Evolutionary conservation across 148 eudicot genomes (phyloP).

Genomic region (Mesembryanthemum crystallinum): DNA sequence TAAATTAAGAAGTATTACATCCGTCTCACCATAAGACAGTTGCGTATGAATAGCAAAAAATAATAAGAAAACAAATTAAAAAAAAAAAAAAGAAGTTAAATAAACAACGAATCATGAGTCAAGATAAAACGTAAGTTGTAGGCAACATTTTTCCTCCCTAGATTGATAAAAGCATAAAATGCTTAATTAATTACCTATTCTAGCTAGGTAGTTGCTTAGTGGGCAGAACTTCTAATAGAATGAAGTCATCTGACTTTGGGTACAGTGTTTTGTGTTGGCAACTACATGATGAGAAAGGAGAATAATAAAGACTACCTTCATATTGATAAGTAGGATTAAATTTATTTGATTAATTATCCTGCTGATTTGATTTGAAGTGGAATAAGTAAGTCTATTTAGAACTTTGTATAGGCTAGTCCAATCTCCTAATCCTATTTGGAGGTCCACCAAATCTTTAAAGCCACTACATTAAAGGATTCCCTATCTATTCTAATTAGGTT

Average conservation of each 20-base stretch:
- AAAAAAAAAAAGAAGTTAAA: too few relatives aligned
- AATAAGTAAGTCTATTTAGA: not conserved
- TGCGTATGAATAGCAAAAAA: too few relatives aligned
- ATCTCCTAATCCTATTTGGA: not conserved
- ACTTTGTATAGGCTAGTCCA: not conserved
- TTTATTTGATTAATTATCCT: not conserved
- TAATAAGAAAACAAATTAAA: too few relatives aligned
- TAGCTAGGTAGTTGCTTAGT: not conserved
- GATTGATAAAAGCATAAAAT: too few relatives aligned
- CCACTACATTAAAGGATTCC: not conserved
- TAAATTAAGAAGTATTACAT: too few relatives aligned
- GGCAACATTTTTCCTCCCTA: too few relatives aligned
- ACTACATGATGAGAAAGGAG: not conserved
- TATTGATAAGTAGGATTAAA: not conserved
- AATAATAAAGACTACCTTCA: not conserved
- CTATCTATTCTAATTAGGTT: not conserved
- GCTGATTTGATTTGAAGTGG: slow-evolving; percentile 3
- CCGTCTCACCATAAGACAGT: too few relatives aligned
- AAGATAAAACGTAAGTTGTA: too few relatives aligned
- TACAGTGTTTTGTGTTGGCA: not conserved
- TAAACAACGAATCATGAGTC: too few relatives aligned
- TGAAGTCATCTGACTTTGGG: slow-evolving; percentile 11
- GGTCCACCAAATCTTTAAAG: slow-evolving; percentile 1
- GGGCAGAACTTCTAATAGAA: not conserved
- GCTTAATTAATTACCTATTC: too few relatives aligned